Evolutionary conservation across 257 asterid genomes (phyloP).

Genomic region (Nicotiana noctiflora): DNA sequence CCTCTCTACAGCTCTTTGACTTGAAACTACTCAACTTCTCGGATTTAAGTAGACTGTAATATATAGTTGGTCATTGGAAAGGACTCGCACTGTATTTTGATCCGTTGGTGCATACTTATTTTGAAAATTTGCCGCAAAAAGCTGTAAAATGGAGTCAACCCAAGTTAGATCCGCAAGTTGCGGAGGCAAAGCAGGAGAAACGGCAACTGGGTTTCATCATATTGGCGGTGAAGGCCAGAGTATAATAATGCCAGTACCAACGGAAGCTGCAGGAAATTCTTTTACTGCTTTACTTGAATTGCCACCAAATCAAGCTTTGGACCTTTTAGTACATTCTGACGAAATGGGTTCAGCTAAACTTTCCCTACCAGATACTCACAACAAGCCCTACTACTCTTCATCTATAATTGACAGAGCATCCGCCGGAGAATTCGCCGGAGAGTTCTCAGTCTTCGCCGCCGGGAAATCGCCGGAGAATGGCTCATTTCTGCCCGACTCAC

Average conservation of each 20-base stretch:
- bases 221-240: too few relatives aligned
- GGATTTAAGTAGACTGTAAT: too few relatives aligned
- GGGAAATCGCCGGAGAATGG: constrained; percentile 30
- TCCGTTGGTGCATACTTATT: too few relatives aligned
- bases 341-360: too few relatives aligned
- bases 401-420: constrained; percentile 62
- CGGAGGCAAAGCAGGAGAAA: constrained; percentile 17
- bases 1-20: too few relatives aligned
- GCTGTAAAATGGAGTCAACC: too few relatives aligned
- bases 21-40: too few relatives aligned
- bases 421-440: too few relatives aligned
- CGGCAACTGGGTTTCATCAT: not conserved
- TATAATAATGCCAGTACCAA: not conserved
- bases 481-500: constrained; percentile 17
- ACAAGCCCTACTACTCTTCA: not conserved
- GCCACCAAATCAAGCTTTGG: constrained; percentile 78
- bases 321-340: constrained; percentile 55
- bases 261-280: constrained; percentile 37
- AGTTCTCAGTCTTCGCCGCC: constrained; percentile 54
- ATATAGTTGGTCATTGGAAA: too few relatives aligned
- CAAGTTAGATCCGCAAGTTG: constrained; percentile 44
- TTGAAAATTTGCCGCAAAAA: too few relatives aligned
- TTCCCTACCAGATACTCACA: too few relatives aligned
- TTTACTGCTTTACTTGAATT: constrained; percentile 87
- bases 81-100: too few relatives aligned